A percentile compares a stretch with the other conserved stretches of the same genome.
phyloP scores from a whole-genome alignment of 2,329 filamentous ascomycete species.

The Westerdykella ornata region DNA sequence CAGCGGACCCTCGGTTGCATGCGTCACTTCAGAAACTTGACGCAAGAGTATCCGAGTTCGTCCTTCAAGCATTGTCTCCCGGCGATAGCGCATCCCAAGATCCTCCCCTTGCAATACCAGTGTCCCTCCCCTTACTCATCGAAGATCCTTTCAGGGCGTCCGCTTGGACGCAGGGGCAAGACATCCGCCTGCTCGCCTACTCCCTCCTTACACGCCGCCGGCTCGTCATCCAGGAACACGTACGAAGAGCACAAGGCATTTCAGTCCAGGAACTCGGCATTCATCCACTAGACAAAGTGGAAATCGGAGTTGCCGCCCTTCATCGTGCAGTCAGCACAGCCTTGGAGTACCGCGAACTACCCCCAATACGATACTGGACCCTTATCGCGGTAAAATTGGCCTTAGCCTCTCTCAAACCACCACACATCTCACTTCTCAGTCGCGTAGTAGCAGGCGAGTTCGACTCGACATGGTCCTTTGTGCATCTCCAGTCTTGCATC shows the following conservation, averaged over 20 bases:
- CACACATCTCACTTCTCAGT: slow-evolving; percentile 11
- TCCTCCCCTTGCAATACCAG: slow-evolving; percentile 17
- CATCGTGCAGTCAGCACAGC: slow-evolving; percentile 1
- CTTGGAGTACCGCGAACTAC: not conserved
- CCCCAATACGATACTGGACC: slow-evolving; percentile 17
- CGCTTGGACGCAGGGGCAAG: slow-evolving; percentile 38
- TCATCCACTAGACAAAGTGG: slow-evolving; percentile 6
- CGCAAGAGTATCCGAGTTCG: slow-evolving; percentile 30
- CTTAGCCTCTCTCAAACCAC: slow-evolving; percentile 17
- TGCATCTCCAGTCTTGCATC: slow-evolving; percentile 38
- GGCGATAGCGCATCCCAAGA: not conserved
- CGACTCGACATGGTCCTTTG: slow-evolving; percentile 32
- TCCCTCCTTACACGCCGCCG: slow-evolving; percentile 22
- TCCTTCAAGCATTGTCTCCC: slow-evolving; percentile 16
- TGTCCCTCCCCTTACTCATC: slow-evolving; percentile 61
- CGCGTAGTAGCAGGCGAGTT: slow-evolving; percentile 25
- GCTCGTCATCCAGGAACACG: slow-evolving; percentile 31
- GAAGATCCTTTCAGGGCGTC: slow-evolving; percentile 41
- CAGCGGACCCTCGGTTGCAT: not conserved
- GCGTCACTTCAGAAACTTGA: slow-evolving; percentile 20
- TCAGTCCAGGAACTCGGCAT: slow-evolving; percentile 14
- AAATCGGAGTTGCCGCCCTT: slow-evolving; percentile 6
- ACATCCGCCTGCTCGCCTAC: slow-evolving; percentile 37
- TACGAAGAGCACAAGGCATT: slow-evolving; percentile 32
- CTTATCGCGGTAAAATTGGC: slow-evolving; percentile 21